These are phyloP conservation scores for Sporothrix mexicana DNA, from an alignment of 2,329 filamentous ascomycete genomes.

Conservation along the genomic window DNA sequence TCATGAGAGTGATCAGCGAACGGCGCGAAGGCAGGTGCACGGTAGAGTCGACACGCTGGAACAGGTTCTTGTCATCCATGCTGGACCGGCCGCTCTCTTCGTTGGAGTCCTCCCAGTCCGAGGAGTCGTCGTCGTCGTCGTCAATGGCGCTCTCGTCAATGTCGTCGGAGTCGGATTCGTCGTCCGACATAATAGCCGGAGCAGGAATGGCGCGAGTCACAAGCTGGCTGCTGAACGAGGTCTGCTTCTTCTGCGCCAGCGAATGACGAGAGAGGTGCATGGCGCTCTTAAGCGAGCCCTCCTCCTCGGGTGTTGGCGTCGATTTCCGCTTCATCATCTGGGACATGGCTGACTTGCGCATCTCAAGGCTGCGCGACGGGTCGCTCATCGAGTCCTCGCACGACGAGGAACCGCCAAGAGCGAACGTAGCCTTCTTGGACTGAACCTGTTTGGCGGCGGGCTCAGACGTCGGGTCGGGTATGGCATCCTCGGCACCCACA, in stretches of 20 bases:
- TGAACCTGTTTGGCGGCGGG: conserved; percentile 70
- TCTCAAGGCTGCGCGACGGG: conserved; percentile 56
- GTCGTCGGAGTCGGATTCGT: conserved; percentile 69
- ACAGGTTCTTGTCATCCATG: conserved; percentile 78
- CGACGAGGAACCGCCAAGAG: conserved; percentile 79
- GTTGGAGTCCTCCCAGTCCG: conserved; percentile 65
- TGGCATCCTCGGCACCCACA: conserved; percentile 47
- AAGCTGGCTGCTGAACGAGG: conserved; percentile 81
- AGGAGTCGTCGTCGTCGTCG: conserved; percentile 78
- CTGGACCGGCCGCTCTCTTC: conserved; percentile 85
- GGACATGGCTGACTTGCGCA: conserved; percentile 46
- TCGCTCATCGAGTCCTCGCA: conserved; percentile 76
- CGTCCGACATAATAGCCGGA: conserved; percentile 54
- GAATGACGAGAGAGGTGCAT: conserved; percentile 54
- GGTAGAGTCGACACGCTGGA: conserved; percentile 89
- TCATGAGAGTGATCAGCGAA: conserved; percentile 87
- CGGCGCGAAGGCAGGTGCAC: conserved; percentile 82
- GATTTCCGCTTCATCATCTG: conserved; percentile 43
- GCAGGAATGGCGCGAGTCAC: conserved; percentile 68
- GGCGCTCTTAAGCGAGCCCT: conserved; percentile 71
- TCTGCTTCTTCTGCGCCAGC: conserved; percentile 70
- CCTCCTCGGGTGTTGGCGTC: conserved; percentile 62
- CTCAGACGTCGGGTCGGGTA: conserved; percentile 65
- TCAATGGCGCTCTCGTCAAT: conserved; percentile 83
- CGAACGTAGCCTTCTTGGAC: conserved; percentile 71